Conservation (phyloP, 2,329 filamentous ascomycete genomes). For the Colletotrichum phormii region DNA sequence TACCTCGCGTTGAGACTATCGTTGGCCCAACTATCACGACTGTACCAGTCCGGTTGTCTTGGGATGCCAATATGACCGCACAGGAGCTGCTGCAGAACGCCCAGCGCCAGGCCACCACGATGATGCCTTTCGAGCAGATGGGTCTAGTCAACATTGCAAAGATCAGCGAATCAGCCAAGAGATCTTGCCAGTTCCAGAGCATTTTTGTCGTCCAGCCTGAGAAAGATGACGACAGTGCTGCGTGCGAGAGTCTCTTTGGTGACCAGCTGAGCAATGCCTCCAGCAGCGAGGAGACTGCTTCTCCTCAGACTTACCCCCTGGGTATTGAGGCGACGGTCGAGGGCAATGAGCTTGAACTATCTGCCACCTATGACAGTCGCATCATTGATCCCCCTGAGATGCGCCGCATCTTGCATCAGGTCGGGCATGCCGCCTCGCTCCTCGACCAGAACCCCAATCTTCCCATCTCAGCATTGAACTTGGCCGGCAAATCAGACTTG, state of each 20-base stretch:
- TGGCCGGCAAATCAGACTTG: neutral
- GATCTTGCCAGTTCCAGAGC: neutral
- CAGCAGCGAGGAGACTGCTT: neutral
- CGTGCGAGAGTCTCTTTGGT: neutral
- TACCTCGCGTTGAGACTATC: conserved; percentile 37
- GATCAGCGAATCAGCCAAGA: neutral
- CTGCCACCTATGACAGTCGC: neutral
- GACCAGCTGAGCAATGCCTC: neutral
- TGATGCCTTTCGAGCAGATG: conserved; percentile 44
- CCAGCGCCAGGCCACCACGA: conserved; percentile 43
- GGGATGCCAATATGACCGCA: neutral
- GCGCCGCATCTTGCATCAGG: neutral
- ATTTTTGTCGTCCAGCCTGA: neutral
- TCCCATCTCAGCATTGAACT: neutral
- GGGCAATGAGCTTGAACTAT: neutral
- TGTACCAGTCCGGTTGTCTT: conserved; percentile 3
- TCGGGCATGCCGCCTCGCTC: neutral
- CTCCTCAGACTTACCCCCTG: neutral
- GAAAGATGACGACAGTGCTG: neutral
- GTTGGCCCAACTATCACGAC: conserved; percentile 43
- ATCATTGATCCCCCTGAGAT: neutral
- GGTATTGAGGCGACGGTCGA: neutral
- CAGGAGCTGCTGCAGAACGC: conserved; percentile 37
- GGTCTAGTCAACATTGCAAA: conserved; percentile 45
- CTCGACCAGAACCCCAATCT: neutral